Evolutionary conservation across 176 grass and related monocot species (phyloP).

Genomic region (Oryza officinalis): DNA sequence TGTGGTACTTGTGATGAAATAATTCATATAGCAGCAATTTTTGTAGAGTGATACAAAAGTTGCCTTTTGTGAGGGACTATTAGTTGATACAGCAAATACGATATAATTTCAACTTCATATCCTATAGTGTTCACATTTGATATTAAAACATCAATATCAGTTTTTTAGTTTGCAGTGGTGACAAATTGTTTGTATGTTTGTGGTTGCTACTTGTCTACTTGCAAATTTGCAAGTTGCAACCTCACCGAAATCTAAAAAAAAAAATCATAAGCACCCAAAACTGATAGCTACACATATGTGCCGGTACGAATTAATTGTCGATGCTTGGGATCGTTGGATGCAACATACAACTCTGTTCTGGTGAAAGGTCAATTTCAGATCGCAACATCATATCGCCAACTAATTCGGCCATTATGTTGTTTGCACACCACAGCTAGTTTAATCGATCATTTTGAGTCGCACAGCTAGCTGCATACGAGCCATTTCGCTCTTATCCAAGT

Average conservation of each 20-base stretch:
- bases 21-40: too few relatives aligned
- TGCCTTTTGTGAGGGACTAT: too few relatives aligned
- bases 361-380: not conserved
- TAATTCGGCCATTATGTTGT: not conserved
- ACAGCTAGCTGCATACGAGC: not conserved
- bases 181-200: not conserved
- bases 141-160: too few relatives aligned
- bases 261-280: not conserved
- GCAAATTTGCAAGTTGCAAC: too few relatives aligned
- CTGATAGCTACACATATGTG: not conserved
- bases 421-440: not conserved
- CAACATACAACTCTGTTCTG: not conserved
- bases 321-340: not conserved
- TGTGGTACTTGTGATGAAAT: too few relatives aligned
- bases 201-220: not conserved
- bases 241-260: not conserved
- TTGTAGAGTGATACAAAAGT: too few relatives aligned
- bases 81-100: too few relatives aligned
- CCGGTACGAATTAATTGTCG: not conserved
- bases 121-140: too few relatives aligned
- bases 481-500: too few relatives aligned
- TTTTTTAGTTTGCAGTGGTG: too few relatives aligned
- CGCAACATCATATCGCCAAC: not conserved
- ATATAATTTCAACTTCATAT: too few relatives aligned
- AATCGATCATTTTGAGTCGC: not conserved